A percentile compares a stretch with the other conserved stretches of the same genome.
Conservation (phyloP, 805 yeast genomes). For the Sporopachydermia lactativora region DNA sequence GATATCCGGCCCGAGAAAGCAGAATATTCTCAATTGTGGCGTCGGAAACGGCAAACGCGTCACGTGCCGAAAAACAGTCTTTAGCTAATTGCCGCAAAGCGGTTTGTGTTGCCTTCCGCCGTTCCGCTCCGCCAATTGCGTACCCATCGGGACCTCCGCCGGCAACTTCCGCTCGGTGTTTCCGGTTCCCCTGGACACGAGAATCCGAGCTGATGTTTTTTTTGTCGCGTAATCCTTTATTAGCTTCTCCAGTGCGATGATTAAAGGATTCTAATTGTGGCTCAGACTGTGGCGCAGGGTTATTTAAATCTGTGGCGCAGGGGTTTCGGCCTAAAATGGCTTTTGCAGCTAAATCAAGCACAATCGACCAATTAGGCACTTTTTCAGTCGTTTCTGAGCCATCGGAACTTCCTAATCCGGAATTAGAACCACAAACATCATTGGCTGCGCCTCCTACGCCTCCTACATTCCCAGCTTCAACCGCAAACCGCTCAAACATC, state of each 20-base stretch:
- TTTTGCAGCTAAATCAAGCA: neutral
- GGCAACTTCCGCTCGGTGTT: constrained; percentile 56
- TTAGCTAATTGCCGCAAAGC: constrained; percentile 44
- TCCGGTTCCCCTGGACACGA: constrained; percentile 53
- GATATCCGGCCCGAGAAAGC: neutral
- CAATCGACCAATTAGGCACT: too few species aligned
- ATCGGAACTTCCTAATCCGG: constrained; percentile 13
- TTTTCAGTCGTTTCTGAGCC: neutral
- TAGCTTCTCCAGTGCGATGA: constrained; percentile 79
- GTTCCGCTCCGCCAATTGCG: constrained; percentile 19
- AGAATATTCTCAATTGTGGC: neutral
- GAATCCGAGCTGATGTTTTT: constrained; percentile 74
- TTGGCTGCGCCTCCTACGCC: constrained; percentile 16
- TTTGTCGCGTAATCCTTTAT: constrained; percentile 69
- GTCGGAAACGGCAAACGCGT: constrained; percentile 13
- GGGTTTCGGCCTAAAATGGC: constrained; percentile 18
- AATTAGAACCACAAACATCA: constrained; percentile 13
- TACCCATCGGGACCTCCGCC: constrained; percentile 65
- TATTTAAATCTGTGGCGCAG: neutral
- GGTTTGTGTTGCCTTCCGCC: constrained; percentile 16
- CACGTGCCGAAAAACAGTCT: constrained; percentile 23
- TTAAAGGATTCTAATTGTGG: constrained; percentile 48
- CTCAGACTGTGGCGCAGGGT: constrained; percentile 1
- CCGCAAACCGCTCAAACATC: constrained; percentile 5
- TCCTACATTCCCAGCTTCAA: constrained; percentile 9